Conservation (phyloP, 352 stramenopile genomes). For the Phytophthora fragariaefolia region DNA sequence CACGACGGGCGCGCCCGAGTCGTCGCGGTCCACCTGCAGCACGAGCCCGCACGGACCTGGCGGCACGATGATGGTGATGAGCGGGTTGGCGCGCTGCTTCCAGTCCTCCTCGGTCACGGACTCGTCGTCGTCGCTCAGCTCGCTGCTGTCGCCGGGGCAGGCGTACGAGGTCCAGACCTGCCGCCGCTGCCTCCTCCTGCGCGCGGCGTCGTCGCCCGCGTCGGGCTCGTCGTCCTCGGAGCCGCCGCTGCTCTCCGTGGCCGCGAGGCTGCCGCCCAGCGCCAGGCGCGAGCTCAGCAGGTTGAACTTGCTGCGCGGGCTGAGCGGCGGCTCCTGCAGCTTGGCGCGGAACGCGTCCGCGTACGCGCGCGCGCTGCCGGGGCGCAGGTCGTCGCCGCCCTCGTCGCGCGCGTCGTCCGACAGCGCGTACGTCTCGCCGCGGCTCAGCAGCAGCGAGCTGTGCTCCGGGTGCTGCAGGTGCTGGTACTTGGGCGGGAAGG, state of each 20-base stretch:
- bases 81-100: slow-evolving; percentile 66
- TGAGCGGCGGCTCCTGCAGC: slow-evolving; percentile 72
- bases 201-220: too few relatives aligned
- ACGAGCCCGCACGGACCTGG: slow-evolving; percentile 76
- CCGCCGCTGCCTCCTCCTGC: too few relatives aligned
- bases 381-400: slow-evolving; percentile 22
- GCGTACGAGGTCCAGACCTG: neutral
- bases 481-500: slow-evolving; percentile 39
- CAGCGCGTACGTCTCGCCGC: slow-evolving; percentile 63
- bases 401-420: slow-evolving; percentile 51
- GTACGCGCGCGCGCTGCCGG: slow-evolving; percentile 57
- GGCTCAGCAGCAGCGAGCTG: slow-evolving; percentile 50
- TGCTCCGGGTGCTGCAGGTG: slow-evolving; percentile 43
- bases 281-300: slow-evolving; percentile 47
- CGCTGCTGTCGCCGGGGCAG: too few relatives aligned
- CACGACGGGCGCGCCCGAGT: slow-evolving; percentile 58
- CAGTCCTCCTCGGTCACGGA: slow-evolving; percentile 70
- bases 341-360: slow-evolving; percentile 75
- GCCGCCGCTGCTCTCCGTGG: slow-evolving; percentile 36
- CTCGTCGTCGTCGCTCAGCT: slow-evolving; percentile 48
- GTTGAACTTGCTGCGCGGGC: slow-evolving; percentile 72
- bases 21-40: slow-evolving; percentile 53
- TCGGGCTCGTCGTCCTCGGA: slow-evolving; percentile 20
- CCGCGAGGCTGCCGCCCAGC: slow-evolving; percentile 28
- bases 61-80: slow-evolving; percentile 77